Conservation (phyloP, 2,329 filamentous ascomycete genomes). For the Penicillium sp. region DNA sequence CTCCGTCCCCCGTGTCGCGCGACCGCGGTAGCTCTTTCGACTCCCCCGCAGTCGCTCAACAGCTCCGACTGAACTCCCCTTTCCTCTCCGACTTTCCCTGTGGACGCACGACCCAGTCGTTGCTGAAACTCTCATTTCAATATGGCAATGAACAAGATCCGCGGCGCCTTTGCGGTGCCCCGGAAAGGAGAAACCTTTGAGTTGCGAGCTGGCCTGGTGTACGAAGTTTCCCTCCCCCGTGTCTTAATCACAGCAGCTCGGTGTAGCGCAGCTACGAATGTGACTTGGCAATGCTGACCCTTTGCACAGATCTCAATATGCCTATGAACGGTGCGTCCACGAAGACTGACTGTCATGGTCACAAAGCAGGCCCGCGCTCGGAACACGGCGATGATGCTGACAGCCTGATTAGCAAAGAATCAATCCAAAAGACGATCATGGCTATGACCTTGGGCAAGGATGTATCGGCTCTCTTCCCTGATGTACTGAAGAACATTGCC, state of each 20-base stretch:
- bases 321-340: constrained; percentile 70
- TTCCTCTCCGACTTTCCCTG: constrained; percentile 16
- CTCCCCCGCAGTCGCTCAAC: constrained; percentile 29
- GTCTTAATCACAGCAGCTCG: constrained; percentile 10
- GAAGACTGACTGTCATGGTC: neutral
- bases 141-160: constrained; percentile 96
- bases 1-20: constrained; percentile 14
- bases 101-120: constrained; percentile 34
- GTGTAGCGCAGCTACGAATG: constrained; percentile 3
- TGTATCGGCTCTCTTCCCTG: constrained; percentile 92
- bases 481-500: constrained; percentile 98
- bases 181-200: constrained; percentile 98
- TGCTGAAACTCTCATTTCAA: constrained; percentile 27
- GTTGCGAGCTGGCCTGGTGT: constrained; percentile 82
- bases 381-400: constrained; percentile 20
- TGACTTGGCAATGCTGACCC: constrained; percentile 30
- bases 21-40: constrained; percentile 26
- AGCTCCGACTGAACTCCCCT: constrained; percentile 12
- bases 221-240: constrained; percentile 25
- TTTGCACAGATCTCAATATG: constrained; percentile 77
- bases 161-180: constrained; percentile 85
- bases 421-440: constrained; percentile 99
- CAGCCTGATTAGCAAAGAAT: constrained; percentile 65
- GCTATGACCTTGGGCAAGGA: constrained; percentile 99
- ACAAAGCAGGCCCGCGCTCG: neutral